Evolutionary conservation across 495 filamentous ascomycete genomes (phyloP), one percentile per base, ranked within the genome.

Genomic region (Saxispiralis lemnorum): DNA sequence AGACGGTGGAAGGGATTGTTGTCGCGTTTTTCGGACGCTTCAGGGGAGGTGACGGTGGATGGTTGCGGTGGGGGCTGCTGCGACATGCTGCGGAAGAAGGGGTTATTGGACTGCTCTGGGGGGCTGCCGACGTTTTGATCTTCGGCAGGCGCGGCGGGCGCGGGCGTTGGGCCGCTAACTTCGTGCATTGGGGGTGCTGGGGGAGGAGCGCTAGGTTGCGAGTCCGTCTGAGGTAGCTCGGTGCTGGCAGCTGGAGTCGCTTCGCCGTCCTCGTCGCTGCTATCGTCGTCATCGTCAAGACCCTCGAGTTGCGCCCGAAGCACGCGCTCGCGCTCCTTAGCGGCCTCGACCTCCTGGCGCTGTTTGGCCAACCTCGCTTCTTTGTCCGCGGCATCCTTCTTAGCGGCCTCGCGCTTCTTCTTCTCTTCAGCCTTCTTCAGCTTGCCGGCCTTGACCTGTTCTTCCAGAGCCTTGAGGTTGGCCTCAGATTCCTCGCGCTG

Each of bases 361-460:
- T 93, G 87, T 34, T 79, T 77, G 36, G 81, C 81, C 38, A 96
- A 66, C 56, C 77, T 75, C 20, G 75, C 71, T 61, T 99, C 86
- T 54, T 93, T 87, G 54, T 93, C 83, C 53, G 83, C 86, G 17
- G 87, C 79, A 54, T 83, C 81, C 39, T 78, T 76, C 48, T 83
- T 65, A 7, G 87, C 83, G 38, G 86, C 88, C 59, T 94, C 85
- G 65, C 81, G 88, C 51, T 76, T 76, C 15, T 75, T 77, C 64
- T 88, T 93, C 64, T 94, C 92, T 59, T 96, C 92, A 52, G 87
- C 79, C 58, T 89, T 94, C 70, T 87, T 92, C n/a, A 96, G 63
- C 63, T 95, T 95, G 43, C 88, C 87, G 59, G 85, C 81, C 49
- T 78, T 78, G 36, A 96, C 85, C 58, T 92, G 85, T 56, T 96